Evolutionary conservation across 805 yeast species (phyloP), one percentile per base, ranked within the genome.

Genomic region (Pichia ethanolica): DNA sequence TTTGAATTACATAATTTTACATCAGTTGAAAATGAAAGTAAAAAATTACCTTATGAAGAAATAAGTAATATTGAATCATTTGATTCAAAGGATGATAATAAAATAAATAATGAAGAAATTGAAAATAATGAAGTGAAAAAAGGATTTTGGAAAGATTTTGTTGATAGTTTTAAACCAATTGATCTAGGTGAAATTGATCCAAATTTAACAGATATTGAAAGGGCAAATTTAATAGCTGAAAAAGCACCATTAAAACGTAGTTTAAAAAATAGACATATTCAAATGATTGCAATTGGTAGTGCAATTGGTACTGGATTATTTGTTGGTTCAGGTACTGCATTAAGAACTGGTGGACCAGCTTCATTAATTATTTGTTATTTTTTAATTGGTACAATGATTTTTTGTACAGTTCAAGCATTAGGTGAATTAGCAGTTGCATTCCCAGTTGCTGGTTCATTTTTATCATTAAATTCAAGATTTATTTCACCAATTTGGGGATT

Each of bases 271-370:
- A 72, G 89, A 58, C 89, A 85, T 61, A 64, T 85, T 58, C 81
- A 82, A 50, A 81, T 84, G 87, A 85, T 85, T 66, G 88, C 91
- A 42, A 73, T 85, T 53, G 90, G 90, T 56, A 89, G 90, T 39
- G 76, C 83, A 52, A 83, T 86, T 58, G 95, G 93, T 56, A 82
- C 89, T 11, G 93, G 90, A 56, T 71, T 86, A 46, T 79, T 87
- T 50, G 83, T 86, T 35, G 86, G 87, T 59, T 77, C 87, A 4
- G 85, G 86, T 55, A 65, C 73, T 20, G 75, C 86, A 1, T 66
- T 84, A 45, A 57, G 72, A 13, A 66, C 70, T 35, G 84, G 86
- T 62, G 90, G 90, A 25, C 89, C 90, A 13, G 84, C 82, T 12
- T 75, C 82, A 26, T 63, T 82, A 40, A 73, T 82, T 49, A 77